Base-by-base conservation (phyloP, 768 basidiomycete genomes). In the Hortiboletus campestris region DNA sequence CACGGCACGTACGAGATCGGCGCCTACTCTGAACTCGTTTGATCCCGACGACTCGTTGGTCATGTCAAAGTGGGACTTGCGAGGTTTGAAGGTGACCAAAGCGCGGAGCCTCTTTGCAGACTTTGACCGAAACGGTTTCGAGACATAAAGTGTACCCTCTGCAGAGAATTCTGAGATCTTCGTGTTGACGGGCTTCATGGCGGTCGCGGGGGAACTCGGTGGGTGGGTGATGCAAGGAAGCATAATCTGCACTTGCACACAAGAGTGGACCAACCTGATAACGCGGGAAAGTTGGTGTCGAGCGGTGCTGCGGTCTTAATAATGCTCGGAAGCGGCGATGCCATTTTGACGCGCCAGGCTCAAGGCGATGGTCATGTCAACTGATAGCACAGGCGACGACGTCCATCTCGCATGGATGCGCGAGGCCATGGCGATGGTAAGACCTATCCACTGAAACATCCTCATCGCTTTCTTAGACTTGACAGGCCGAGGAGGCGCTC, bases 11-110 rank as follows among this genome's bases (percentile, higher is more conserved):
- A 55, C 49, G 43, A 29, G 46, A 42, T 4, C 10, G 42, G 19
- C 8, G 43, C 59, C 2, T 69, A 88, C 88, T 58, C 94, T 82
- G 71, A 97, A 97, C 70, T 94, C 88, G 71, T 98, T 96, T 11
- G 80, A 71, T 31, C 83, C 82, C 20, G 88, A 87, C 12, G 74
- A 70, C 65, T 84, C 82, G 68, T 97, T 96, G 58, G 78, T 76
- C 45, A 84, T 87, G 72, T 98, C 94, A 63, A 98, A 92, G 49
- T 79, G 80, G 4, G 92, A 94, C 55, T 86, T 84, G 47, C 96
- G 83, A 6, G 95, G 92, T 6, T 86, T 81, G 72, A 97, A 98
- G 19, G 89, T 88, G 64, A 96, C 78, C 57, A 93, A 75, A 1
- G 94, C 91, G 42, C 89, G 84, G 13, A 94, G 76, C 65, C 86